A percentile compares a stretch with the other conserved stretches of the same genome.
Conservation (phyloP, 805 yeast species). For the Cyberlindnera japonica region DNA sequence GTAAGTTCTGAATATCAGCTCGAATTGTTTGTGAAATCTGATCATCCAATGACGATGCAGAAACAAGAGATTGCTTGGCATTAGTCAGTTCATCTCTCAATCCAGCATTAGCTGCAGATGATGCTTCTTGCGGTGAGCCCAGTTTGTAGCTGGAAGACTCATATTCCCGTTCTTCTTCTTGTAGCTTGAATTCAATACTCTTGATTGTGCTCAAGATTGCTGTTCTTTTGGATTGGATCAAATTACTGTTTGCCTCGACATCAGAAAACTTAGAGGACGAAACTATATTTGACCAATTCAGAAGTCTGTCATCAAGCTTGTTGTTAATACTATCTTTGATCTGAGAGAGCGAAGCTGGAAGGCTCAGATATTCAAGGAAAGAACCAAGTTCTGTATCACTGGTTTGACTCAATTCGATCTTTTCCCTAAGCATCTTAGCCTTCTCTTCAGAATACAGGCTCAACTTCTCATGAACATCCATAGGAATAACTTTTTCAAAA, state of each 20-base stretch:
- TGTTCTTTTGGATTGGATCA: slow-evolving; percentile 31
- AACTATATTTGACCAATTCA: slow-evolving; percentile 28
- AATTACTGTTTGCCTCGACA: slow-evolving; percentile 29
- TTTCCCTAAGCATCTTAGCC: slow-evolving; percentile 68
- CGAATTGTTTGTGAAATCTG: slow-evolving; percentile 47
- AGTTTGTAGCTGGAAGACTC: slow-evolving; percentile 33
- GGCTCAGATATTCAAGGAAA: slow-evolving; percentile 72
- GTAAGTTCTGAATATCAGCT: slow-evolving; percentile 39
- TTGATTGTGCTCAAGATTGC: slow-evolving; percentile 35
- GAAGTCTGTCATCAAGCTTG: slow-evolving; percentile 30
- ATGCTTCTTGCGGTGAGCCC: slow-evolving; percentile 33
- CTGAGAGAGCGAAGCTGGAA: slow-evolving; percentile 63
- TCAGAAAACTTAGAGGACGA: slow-evolving; percentile 28
- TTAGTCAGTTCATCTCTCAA: slow-evolving; percentile 55
- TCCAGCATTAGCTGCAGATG: slow-evolving; percentile 33
- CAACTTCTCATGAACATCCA: slow-evolving; percentile 80
- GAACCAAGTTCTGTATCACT: slow-evolving; percentile 77
- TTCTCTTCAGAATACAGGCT: slow-evolving; percentile 88
- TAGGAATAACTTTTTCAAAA: slow-evolving; percentile 77
- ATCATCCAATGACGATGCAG: slow-evolving; percentile 59
- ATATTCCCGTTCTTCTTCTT: slow-evolving; percentile 36
- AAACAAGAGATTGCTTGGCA: slow-evolving; percentile 54
- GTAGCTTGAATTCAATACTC: slow-evolving; percentile 33
- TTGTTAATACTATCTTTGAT: slow-evolving; percentile 36
- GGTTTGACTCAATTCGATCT: slow-evolving; percentile 69